A percentile compares a stretch with the other conserved stretches of the same genome.
These are phyloP conservation scores for Petrea volubilis DNA, from an alignment of 257 asterid species.

Conservation along the genomic window DNA sequence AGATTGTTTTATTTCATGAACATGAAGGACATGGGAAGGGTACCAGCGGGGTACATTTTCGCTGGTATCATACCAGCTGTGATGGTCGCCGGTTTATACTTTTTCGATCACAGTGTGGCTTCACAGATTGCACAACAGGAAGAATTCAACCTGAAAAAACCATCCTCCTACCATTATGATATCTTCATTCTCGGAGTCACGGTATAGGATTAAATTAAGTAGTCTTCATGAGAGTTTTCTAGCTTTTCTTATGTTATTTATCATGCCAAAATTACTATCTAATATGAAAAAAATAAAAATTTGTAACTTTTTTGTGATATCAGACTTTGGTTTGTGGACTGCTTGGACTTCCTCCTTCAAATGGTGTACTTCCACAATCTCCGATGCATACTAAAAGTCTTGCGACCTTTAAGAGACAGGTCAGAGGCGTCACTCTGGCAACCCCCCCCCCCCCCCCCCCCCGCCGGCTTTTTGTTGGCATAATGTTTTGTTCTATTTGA, in stretches of 20 bases:
- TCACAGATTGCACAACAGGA: conserved; percentile 80
- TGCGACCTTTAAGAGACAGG: conserved; percentile 81
- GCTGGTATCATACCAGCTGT: conserved; percentile 75
- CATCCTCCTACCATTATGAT: conserved; percentile 83
- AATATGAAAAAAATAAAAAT: neutral
- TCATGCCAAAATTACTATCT: neutral
- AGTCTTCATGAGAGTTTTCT: neutral
- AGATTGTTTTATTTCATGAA: neutral
- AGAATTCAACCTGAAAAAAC: conserved; percentile 81
- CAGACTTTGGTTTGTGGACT: conserved; percentile 90
- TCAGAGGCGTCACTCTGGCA: conserved; percentile 13
- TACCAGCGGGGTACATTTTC: conserved; percentile 55
- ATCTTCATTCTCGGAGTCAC: conserved; percentile 65
- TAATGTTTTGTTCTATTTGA: neutral
- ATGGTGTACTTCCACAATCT: conserved; percentile 95
- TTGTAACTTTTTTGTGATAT: conserved; percentile 1
- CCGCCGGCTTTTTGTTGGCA: neutral
- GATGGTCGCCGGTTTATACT: conserved; percentile 86
- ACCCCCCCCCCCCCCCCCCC: too few species aligned
- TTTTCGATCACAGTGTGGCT: conserved; percentile 92
- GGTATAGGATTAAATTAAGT: conserved; percentile 40
- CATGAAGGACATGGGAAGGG: conserved; percentile 72
- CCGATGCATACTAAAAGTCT: conserved; percentile 95
- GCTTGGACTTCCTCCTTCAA: conserved; percentile 92
- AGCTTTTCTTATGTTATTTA: neutral